Base-by-base conservation (phyloP, 768 basidiomycete species). In the Phallus indusiatus region DNA sequence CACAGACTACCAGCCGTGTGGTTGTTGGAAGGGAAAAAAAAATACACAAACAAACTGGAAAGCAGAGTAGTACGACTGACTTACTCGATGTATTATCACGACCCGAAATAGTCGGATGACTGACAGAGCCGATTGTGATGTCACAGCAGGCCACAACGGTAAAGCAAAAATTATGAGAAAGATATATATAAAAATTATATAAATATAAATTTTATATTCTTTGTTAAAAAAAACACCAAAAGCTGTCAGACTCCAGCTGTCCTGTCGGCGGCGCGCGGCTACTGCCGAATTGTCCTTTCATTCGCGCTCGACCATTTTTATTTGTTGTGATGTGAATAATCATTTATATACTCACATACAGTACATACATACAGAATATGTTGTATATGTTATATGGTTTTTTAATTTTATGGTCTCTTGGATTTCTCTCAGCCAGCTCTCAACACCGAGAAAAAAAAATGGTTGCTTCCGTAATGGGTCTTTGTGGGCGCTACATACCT, bases 231-330 rank as follows among this genome's bases (percentile, higher is more conserved):
- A n/a, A n/a, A n/a, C n/a, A n/a, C 42, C 4, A 42, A 4, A 28
- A 28, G 28, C 42, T 42, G 42, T 42, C 42, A 42, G n/a, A 14
- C n/a, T 16, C 36, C 12, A 12, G 4, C 42, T 42, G 42, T 42
- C 42, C 42, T 42, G 53, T 56, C 55, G 55, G 55, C 55, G 55
- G 55, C 22, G 47, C 55, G 47, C 55, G 55, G 55, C 21, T 49
- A 56, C 48, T 24, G 33, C 34, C 33, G 53, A 34, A 37, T 42
- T 37, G 4, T 42, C n/a, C 12, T 42, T 42, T 42, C 42, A 42
- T 42, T 42, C n/a, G 42, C 42, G 42, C 42, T 42, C 42, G 42
- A n/a, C n/a, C 42, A 10, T 3, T 42, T 42, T 42, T 42, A 11
- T 42, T 42, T 42, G 9, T 28, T 42, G 42, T 42, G 42, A 42